These are phyloP conservation scores for Cercophora scortea DNA, from an alignment of 495 filamentous ascomycete species.

Conservation along the genomic window DNA sequence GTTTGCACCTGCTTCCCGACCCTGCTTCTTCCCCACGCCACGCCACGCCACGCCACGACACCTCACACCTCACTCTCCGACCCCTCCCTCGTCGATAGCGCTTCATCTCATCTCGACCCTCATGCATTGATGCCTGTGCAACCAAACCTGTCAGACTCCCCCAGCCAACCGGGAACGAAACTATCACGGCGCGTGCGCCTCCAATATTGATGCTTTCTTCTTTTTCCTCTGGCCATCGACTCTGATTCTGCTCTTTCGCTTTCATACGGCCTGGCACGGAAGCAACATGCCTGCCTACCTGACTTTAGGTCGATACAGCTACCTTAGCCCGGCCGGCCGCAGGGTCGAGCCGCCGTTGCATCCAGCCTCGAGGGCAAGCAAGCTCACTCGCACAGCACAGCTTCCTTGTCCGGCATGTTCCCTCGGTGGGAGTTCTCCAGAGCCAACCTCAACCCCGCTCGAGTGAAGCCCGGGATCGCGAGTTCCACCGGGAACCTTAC, in stretches of 20 bases:
- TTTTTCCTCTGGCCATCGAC: no score
- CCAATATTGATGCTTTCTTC: no score
- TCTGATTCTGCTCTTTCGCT: no score
- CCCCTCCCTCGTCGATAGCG: no score
- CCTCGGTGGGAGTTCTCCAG: slow-evolving; percentile 3
- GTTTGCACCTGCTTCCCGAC: no score
- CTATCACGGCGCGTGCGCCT: neutral
- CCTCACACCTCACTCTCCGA: no score
- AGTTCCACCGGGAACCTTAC: no score
- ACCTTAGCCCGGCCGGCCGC: no score
- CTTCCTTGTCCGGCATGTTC: neutral
- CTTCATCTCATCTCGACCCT: slow-evolving; percentile 7
- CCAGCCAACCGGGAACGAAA: slow-evolving; percentile 7
- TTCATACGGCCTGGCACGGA: neutral
- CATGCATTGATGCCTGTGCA: slow-evolving; percentile 28
- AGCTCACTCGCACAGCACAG: no score
- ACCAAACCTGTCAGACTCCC: slow-evolving; percentile 15
- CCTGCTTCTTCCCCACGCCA: no score
- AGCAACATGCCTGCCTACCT: neutral
- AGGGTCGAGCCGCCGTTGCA: slow-evolving; percentile 20
- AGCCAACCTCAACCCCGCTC: neutral
- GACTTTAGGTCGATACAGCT: no score
- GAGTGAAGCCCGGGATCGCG: neutral
- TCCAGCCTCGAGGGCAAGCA: slow-evolving; percentile 2
- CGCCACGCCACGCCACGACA: no score